phyloP scores from a whole-genome alignment of 306 rosid genomes.

The Comarum palustre region DNA sequence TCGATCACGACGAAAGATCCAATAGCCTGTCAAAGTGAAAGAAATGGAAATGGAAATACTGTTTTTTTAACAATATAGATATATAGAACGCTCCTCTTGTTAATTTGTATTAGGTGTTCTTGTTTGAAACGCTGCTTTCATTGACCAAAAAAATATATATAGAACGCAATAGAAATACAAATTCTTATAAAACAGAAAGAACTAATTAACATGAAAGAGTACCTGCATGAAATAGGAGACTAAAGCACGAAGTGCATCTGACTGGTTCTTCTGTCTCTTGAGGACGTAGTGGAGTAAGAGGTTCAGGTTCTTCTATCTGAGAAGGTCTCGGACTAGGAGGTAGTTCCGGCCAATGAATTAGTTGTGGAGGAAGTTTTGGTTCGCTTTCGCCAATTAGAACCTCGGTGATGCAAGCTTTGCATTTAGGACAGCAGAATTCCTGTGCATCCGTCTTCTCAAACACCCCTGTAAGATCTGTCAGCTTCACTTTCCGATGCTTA shows the following conservation, averaged over 20 bases:
- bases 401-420: constrained; percentile 63
- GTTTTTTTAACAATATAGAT: neutral
- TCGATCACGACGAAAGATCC: constrained; percentile 27
- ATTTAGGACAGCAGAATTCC: constrained; percentile 69
- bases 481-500: constrained; percentile 22
- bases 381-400: constrained; percentile 39
- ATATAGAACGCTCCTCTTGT: neutral
- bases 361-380: constrained; percentile 6
- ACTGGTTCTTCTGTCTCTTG: neutral
- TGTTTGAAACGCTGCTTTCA: no score
- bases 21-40: constrained; percentile 40
- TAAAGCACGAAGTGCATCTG: constrained; percentile 61
- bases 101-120: no score
- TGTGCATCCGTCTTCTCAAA: constrained; percentile 45
- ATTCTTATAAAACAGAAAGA: neutral
- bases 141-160: no score
- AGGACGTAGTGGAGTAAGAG: neutral
- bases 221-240: constrained; percentile 59
- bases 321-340: neutral
- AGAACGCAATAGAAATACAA: neutral
- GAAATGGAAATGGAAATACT: neutral
- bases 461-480: constrained; percentile 38
- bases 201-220: neutral
- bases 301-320: neutral
- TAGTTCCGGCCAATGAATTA: neutral